A percentile compares a stretch with the other conserved stretches of the same genome.
Conservation (phyloP, 164 flowering plant genomes). For the Tetrastigma voinierianum region DNA sequence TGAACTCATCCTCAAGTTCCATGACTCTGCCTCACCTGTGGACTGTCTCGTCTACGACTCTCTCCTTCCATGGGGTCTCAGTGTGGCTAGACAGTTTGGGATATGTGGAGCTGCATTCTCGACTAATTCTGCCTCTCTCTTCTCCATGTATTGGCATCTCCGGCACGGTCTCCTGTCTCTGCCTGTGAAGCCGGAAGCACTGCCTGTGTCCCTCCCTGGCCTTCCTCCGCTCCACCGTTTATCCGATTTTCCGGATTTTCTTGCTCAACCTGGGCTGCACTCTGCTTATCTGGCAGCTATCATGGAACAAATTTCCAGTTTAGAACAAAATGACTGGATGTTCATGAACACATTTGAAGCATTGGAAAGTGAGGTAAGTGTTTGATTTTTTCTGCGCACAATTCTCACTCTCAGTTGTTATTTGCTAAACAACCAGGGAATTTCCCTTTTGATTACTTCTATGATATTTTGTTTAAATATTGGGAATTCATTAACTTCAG, state of each 20-base stretch:
- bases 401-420: background rate
- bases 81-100: conserved; percentile 16
- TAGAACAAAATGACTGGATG: conserved; percentile 20
- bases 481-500: background rate
- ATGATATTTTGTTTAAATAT: too few species aligned
- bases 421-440: background rate
- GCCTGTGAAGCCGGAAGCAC: conserved; percentile 11
- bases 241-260: conserved; percentile 19
- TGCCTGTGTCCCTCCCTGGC: conserved; percentile 13
- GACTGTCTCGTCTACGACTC: conserved; percentile 22
- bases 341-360: conserved; percentile 22
- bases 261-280: conserved; percentile 8
- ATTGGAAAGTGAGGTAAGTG: conserved; percentile 22
- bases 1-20: conserved; percentile 17
- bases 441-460: too few species aligned
- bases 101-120: conserved; percentile 17
- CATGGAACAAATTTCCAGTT: conserved; percentile 12
- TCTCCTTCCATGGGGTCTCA: conserved; percentile 22
- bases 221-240: conserved; percentile 14
- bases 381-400: background rate
- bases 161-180: conserved; percentile 14
- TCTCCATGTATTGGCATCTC: conserved; percentile 15
- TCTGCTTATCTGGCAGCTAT: conserved; percentile 20
- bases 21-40: conserved; percentile 10
- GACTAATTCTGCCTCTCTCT: conserved; percentile 17